Evolutionary conservation across 169 alveolate species (phyloP), one percentile per base, ranked within the genome.

Genomic region (Eimeria praecox): DNA sequence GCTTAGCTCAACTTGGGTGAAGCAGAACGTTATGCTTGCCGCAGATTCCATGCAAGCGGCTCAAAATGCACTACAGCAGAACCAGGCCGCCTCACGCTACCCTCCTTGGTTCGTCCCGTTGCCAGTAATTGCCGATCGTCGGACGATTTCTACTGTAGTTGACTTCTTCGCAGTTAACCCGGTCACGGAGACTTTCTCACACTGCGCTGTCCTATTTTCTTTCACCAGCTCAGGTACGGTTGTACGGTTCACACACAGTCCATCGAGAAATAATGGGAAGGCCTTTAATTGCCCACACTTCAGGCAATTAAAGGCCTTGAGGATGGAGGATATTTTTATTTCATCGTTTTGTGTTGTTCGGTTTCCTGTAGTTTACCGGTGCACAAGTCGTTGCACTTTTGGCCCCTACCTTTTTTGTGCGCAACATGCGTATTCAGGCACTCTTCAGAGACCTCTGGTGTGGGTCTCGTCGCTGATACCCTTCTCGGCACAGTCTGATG

Each of bases 21-120:
- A 44, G 40, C 27, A 46, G 9, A 27, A 46, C 44, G n/a, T 54
- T 85, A 38, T 30, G 75, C 54, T 33, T 30, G 40, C 85, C 85
- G 56, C 92, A 85, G 92, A 56, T 56, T 85, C 92, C 14, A 49
- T 49, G 42, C 77, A 49, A 20, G 82, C 59, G 14, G 87, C 87
- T 62, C 95, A 69, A 54, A 42, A 30, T 24, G 69, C 73, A n/a
- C 90, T 90, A 18, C 87, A 52, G 66, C 95, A 90, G 69, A 38
- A 35, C 82, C 95, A 90, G 66, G 82, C 78, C 16, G 27, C 42
- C 16, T 90, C 95, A 9, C 86, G 95, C 18, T 90, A 75, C 64
- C 95, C 95, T 33, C 95, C 95, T 38, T 90, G 90, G 90, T 90
- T 90, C 52, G 77, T 90, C 30, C 95, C 95, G 35, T 30, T 49